A percentile compares a stretch with the other conserved stretches of the same genome.
phyloP scores from a whole-genome alignment of 108 stramenopile species.

The Poteriospumella lacustris region DNA sequence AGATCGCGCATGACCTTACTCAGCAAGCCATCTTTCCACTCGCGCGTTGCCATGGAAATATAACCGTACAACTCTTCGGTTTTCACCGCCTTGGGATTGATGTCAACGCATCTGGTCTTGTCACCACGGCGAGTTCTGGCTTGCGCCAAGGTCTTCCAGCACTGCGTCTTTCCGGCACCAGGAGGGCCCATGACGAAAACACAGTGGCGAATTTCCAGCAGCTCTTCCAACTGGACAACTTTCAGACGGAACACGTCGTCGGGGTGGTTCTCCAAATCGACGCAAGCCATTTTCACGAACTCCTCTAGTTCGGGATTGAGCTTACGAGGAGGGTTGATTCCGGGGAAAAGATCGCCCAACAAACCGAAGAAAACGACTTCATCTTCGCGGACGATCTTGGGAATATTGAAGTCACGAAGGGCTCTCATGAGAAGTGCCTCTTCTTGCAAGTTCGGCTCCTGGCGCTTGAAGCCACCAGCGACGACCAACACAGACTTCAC shows the following conservation, averaged over 20 bases:
- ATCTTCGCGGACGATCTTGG: constrained; percentile 64
- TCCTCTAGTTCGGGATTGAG: constrained; percentile 47
- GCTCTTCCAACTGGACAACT: constrained; percentile 66
- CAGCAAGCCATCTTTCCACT: constrained; percentile 74
- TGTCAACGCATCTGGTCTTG: constrained; percentile 57
- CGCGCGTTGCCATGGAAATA: constrained; percentile 68
- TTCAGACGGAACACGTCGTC: constrained; percentile 42
- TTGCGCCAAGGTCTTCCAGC: constrained; percentile 65
- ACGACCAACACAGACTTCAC: constrained; percentile 65
- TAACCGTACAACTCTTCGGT: constrained; percentile 71
- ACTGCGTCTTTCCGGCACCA: constrained; percentile 67
- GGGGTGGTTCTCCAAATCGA: constrained; percentile 18
- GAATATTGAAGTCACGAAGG: constrained; percentile 63
- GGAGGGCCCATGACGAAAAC: constrained; percentile 68
- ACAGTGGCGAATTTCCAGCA: constrained; percentile 62
- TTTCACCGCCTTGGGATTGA: constrained; percentile 73
- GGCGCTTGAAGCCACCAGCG: constrained; percentile 60
- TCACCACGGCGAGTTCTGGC: constrained; percentile 50
- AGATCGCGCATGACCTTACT: constrained; percentile 69
- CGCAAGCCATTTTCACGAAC: constrained; percentile 39
- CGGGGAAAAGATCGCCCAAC: constrained; percentile 62
- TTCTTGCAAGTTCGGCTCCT: constrained; percentile 56
- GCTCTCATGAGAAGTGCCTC: constrained; percentile 63
- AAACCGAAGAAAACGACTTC: constrained; percentile 62
- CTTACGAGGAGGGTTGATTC: constrained; percentile 53